Percentiles rank a stretch among this genome's conserved stretches.
Evolutionary conservation across 2,329 filamentous ascomycete genomes (phyloP).

Genomic region (Trichoderma atrobrunneum): DNA sequence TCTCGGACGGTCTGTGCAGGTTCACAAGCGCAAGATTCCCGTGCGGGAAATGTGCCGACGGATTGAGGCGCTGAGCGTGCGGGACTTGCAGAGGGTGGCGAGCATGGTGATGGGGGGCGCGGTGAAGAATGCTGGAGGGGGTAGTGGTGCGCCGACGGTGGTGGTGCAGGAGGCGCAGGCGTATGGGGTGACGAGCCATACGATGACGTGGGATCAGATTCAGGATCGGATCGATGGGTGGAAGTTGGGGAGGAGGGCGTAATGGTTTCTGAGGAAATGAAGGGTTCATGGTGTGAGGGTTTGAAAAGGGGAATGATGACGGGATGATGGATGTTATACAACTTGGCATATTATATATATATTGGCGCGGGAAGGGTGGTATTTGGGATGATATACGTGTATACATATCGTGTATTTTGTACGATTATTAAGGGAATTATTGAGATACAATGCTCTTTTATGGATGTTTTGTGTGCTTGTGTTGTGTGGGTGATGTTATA

Average conservation of each 20-base stretch:
- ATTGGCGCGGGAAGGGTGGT: neutral
- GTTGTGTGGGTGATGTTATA: too few species aligned
- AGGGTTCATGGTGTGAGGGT: neutral
- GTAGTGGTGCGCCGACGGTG: constrained; percentile 87
- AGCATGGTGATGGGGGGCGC: constrained; percentile 71
- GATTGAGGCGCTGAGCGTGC: constrained; percentile 77
- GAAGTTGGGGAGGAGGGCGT: constrained; percentile 64
- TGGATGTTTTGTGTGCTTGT: too few species aligned
- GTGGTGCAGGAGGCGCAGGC: constrained; percentile 89
- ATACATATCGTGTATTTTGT: neutral
- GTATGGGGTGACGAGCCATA: constrained; percentile 63
- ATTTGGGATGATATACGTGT: constrained; percentile 2
- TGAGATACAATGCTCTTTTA: neutral
- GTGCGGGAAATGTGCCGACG: constrained; percentile 88
- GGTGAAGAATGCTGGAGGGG: constrained; percentile 70
- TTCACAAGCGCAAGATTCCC: constrained; percentile 89
- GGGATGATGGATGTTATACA: neutral
- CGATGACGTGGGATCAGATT: constrained; percentile 82
- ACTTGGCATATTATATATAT: neutral
- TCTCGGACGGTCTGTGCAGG: constrained; percentile 89
- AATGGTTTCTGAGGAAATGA: neutral
- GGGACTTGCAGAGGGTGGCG: constrained; percentile 80
- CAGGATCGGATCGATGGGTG: constrained; percentile 81
- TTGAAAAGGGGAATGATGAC: neutral
- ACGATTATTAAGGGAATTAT: neutral